Evolutionary conservation across 1,139 yeast genomes (phyloP).

Genomic region (Hyphopichia buzzinii): DNA sequence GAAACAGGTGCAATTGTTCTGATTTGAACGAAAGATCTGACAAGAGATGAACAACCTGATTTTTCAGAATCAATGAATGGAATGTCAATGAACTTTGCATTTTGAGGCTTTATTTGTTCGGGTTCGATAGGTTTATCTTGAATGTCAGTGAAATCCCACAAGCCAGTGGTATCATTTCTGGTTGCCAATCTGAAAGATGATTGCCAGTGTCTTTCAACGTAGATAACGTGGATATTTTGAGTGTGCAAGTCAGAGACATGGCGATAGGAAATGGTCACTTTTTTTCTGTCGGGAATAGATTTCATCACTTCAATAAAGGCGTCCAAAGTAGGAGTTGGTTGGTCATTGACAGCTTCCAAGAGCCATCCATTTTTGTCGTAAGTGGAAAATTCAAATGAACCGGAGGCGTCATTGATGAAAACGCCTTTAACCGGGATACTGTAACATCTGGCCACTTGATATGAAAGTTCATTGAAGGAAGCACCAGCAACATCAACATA

Average conservation of each 20-base stretch:
- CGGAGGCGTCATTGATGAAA: slow-evolving; percentile 72
- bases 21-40: slow-evolving; percentile 64
- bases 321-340: slow-evolving; percentile 69
- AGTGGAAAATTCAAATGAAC: slow-evolving; percentile 66
- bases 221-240: slow-evolving; percentile 59
- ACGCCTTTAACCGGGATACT: slow-evolving; percentile 86
- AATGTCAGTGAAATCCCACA: slow-evolving; percentile 79
- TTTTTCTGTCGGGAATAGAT: slow-evolving; percentile 69
- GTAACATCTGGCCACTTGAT: slow-evolving; percentile 83
- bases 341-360: slow-evolving; percentile 73
- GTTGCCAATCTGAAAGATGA: slow-evolving; percentile 68
- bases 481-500: slow-evolving; percentile 87
- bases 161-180: slow-evolving; percentile 78
- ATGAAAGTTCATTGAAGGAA: slow-evolving; percentile 77
- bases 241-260: slow-evolving; percentile 82
- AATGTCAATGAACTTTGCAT: slow-evolving; percentile 70
- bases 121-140: slow-evolving; percentile 64
- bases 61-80: slow-evolving; percentile 51
- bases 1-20: slow-evolving; percentile 64
- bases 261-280: slow-evolving; percentile 70
- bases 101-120: slow-evolving; percentile 43
- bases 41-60: slow-evolving; percentile 50
- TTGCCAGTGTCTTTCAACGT: slow-evolving; percentile 85
- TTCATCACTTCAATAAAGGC: slow-evolving; percentile 78
- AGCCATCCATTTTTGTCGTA: slow-evolving; percentile 67